These are phyloP conservation scores for Schoenoplectus tabernaemontani DNA, from an alignment of 202 grass and related monocot species.

Conservation along the genomic window DNA sequence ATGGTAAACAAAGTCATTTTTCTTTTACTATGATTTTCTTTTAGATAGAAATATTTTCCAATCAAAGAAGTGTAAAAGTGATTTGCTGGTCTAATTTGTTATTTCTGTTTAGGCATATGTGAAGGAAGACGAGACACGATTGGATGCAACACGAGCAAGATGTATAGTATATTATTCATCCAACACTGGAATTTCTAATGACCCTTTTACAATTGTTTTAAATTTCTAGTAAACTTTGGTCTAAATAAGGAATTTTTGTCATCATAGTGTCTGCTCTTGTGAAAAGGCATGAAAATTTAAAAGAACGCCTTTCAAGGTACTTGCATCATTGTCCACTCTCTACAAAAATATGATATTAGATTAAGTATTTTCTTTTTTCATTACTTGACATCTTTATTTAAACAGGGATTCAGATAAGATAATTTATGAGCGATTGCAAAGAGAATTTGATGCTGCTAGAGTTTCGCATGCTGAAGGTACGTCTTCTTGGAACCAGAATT, in stretches of 20 bases:
- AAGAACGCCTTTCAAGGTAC: constrained; percentile 83
- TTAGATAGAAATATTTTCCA: neutral
- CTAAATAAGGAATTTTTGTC: neutral
- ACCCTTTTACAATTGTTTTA: neutral
- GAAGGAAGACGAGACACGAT: constrained; percentile 12
- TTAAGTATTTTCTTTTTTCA: neutral
- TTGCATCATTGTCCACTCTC: neutral
- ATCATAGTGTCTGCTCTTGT: constrained; percentile 25
- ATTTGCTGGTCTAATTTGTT: neutral
- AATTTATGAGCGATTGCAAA: constrained; percentile 83
- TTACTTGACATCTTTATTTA: constrained; percentile 12
- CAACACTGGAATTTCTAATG: neutral
- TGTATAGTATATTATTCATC: constrained; percentile 11
- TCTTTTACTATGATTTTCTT: neutral
- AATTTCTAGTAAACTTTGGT: neutral
- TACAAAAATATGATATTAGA: neutral
- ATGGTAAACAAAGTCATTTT: neutral
- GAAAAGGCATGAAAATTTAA: constrained; percentile 86
- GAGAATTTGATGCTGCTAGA: constrained; percentile 73
- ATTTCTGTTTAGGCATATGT: neutral
- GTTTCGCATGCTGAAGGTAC: constrained; percentile 71
- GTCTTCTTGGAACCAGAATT: neutral
- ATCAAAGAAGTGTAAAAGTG: neutral
- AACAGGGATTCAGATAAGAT: constrained; percentile 87
- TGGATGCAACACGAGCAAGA: constrained; percentile 7